Percentiles rank a stretch among this genome's conserved stretches.
Conservation (phyloP, 768 basidiomycete genomes). For the Coprinellus aureogranulatus region DNA sequence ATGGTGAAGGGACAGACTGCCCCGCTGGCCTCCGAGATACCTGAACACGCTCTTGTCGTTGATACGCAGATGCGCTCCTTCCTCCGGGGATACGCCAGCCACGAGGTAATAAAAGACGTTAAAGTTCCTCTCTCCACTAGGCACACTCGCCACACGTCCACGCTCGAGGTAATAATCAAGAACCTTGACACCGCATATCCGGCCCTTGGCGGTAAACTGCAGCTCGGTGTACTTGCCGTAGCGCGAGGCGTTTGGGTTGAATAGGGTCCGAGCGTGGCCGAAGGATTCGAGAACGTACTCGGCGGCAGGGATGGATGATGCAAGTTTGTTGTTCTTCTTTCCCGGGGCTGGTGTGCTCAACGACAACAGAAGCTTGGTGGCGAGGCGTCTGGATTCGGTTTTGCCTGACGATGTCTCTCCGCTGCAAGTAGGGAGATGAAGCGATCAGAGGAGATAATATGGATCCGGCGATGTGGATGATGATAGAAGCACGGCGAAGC, state of each 20-base stretch:
- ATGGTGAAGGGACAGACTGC: neutral
- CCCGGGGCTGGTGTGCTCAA: constrained; percentile 83
- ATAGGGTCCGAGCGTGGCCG: constrained; percentile 86
- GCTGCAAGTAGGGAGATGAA: constrained; percentile 35
- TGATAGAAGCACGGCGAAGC: constrained; percentile 3
- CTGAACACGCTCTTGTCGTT: constrained; percentile 79
- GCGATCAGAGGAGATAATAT: neutral
- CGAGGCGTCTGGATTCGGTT: constrained; percentile 85
- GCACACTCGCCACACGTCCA: constrained; percentile 82
- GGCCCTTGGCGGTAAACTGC: constrained; percentile 91
- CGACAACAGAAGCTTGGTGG: constrained; percentile 90
- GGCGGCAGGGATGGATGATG: constrained; percentile 81
- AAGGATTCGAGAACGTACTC: constrained; percentile 96
- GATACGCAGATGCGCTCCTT: constrained; percentile 84
- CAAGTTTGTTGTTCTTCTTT: constrained; percentile 92
- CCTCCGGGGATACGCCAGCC: constrained; percentile 85
- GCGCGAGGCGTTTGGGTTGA: constrained; percentile 93
- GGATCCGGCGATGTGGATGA: neutral
- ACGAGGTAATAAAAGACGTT: constrained; percentile 98
- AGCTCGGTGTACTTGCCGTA: constrained; percentile 98
- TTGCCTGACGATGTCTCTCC: constrained; percentile 94
- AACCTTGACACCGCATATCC: constrained; percentile 87
- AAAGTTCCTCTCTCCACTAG: constrained; percentile 93
- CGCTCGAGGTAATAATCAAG: constrained; percentile 96
- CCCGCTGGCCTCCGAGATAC: constrained; percentile 49